Evolutionary conservation across 2,329 filamentous ascomycete species (phyloP).

Genomic region (Thyridium curvatum): DNA sequence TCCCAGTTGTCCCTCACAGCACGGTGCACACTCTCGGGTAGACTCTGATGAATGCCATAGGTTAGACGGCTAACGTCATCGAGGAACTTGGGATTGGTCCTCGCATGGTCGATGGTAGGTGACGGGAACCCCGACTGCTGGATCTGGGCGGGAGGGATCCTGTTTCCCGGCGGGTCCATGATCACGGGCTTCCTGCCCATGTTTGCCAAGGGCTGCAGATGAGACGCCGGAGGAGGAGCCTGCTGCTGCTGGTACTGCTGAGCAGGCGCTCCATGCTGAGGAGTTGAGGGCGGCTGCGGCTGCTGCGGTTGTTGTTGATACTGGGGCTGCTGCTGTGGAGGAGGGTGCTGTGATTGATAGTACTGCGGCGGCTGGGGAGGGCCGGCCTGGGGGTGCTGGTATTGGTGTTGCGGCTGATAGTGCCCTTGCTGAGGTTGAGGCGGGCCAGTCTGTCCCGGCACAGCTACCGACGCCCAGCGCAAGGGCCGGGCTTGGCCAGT

Average conservation of each 20-base stretch:
- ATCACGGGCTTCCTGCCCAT: slow-evolving; percentile 13
- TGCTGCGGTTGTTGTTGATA: slow-evolving; percentile 6
- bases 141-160: slow-evolving; percentile 5
- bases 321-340: slow-evolving; percentile 2
- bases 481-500: too few species aligned
- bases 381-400: too few species aligned
- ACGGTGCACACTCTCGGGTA: slow-evolving; percentile 39
- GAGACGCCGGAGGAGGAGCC: background rate
- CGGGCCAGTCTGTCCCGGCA: too few species aligned
- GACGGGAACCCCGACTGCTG: slow-evolving; percentile 22
- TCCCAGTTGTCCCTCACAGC: slow-evolving; percentile 44
- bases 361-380: slow-evolving; percentile 3
- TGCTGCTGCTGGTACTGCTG: background rate
- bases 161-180: slow-evolving; percentile 19
- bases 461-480: too few species aligned
- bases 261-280: background rate
- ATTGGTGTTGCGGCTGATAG: slow-evolving; percentile 8
- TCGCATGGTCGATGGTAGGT: slow-evolving; percentile 20
- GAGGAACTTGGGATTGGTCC: slow-evolving; percentile 24
- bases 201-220: slow-evolving; percentile 1
- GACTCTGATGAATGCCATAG: slow-evolving; percentile 30
- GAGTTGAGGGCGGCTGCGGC: background rate
- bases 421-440: slow-evolving; percentile 4
- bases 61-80: slow-evolving; percentile 32
- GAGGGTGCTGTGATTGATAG: slow-evolving; percentile 1